Evolutionary conservation across 1,284 basidiomycete genomes (phyloP), one percentile per base, ranked within the genome.

Genomic region (Exobasidium cylindrosporum): DNA sequence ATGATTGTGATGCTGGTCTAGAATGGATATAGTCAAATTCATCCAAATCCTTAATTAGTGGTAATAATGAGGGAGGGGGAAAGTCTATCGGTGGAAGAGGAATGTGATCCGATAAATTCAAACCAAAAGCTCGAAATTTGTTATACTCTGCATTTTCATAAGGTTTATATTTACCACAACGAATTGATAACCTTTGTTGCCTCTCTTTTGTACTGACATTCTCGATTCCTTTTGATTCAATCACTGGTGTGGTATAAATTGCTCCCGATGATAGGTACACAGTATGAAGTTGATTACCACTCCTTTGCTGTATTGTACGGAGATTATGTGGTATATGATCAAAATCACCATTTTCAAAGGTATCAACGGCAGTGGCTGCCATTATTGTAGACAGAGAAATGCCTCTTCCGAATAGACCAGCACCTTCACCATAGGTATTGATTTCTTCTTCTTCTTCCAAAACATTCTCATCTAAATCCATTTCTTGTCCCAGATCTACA

Each of bases 41-140:
- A 44, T 32, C 35, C 3, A 55, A 21, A 45, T 54, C 44, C 11
- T 67, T 65, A 32, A 72, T 62, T 17, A 65, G 62, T 7, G 65
- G 65, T 29, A 72, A 58, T 32, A 72, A 30, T 1, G 68, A 59
- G 5, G 70, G 70, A 1, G 70, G 62, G 11, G 70, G 70, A 23
- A 72, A 72, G 53, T 61, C 62, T 45, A 57, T 50, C 0, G 68
- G 65, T n/a, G 67, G 68, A 23, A 57, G 30, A 1, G 63, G 63
- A 59, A 61, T 60, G 13, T 57, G 46, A 31, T 53, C 55, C 11
- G 59, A 58, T 21, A 50, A 49, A 1, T 54, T 29, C n/a, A 40
- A 28, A 17, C 49, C 45, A 44, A 63, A 71, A 0, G 30, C 47
- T 50, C 47, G n/a, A 28, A 21, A 14, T 26, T 28, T 50, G 26